Evolutionary conservation across 2,329 filamentous ascomycete genomes (phyloP).

Genomic region (Fusarium musae): DNA sequence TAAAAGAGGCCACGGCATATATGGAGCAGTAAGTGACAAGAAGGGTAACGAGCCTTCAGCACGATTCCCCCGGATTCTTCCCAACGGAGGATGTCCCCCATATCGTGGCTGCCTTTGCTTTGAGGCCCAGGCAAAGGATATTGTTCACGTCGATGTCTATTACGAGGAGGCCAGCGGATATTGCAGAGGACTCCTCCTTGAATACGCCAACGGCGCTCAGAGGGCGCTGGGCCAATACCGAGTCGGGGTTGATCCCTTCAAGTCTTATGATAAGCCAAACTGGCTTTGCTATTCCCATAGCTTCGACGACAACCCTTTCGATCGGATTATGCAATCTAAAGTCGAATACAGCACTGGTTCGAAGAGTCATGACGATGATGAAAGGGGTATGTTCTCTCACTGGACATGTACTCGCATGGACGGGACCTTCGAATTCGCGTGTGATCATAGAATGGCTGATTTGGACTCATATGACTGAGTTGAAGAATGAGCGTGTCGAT

Average conservation of each 20-base stretch:
- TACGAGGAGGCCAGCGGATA: background rate
- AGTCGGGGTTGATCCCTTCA: background rate
- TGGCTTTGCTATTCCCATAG: background rate
- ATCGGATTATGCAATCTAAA: too few species aligned
- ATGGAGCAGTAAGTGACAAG: background rate
- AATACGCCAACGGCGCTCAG: background rate
- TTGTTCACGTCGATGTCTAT: background rate
- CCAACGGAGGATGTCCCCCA: background rate
- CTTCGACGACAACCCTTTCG: too few species aligned
- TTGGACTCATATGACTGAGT: too few species aligned
- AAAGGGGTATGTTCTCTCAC: too few species aligned
- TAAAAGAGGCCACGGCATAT: background rate
- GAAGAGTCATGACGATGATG: too few species aligned
- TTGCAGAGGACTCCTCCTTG: background rate
- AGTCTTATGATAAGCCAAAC: background rate
- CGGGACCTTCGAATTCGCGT: too few species aligned
- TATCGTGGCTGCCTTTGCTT: background rate
- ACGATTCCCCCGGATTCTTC: background rate
- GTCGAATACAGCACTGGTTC: too few species aligned
- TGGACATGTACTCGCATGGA: too few species aligned
- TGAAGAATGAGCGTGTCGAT: too few species aligned
- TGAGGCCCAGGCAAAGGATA: background rate
- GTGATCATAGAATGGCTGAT: too few species aligned
- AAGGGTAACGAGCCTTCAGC: background rate
- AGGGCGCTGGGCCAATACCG: background rate